phyloP scores from a whole-genome alignment of 148 eudicot species.

The Vaccinium corymbosum region DNA sequence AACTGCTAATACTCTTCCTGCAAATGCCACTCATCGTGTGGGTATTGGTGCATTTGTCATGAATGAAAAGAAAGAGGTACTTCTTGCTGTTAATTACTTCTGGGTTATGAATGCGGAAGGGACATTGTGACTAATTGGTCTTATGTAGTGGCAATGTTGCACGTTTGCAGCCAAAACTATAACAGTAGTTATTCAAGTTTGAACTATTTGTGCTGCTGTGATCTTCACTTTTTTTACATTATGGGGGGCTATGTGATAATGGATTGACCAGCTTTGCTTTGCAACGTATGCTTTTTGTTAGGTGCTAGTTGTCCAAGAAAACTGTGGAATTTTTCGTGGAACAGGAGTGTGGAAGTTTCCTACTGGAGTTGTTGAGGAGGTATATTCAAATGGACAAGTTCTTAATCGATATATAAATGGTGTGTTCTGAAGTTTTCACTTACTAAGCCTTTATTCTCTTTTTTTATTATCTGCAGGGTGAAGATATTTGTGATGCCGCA shows the following conservation, averaged over 20 bases:
- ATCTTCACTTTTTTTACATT: neutral
- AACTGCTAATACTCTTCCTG: constrained; percentile 44
- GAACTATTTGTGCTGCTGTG: neutral
- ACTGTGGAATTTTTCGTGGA: constrained; percentile 36
- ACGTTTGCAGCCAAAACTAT: neutral
- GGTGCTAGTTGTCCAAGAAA: constrained; percentile 40
- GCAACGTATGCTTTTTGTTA: constrained; percentile 3
- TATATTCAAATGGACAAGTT: constrained; percentile 5
- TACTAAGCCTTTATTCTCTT: neutral
- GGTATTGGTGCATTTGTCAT: constrained; percentile 72
- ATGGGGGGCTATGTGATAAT: neutral
- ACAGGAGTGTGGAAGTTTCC: constrained; percentile 62
- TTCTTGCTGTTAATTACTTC: neutral
- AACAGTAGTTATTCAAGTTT: neutral
- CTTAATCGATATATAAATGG: neutral
- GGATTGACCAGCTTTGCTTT: neutral
- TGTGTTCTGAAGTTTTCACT: neutral
- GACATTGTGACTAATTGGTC: neutral
- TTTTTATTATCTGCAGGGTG: constrained; percentile 42
- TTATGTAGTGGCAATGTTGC: neutral
- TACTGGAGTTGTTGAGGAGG: constrained; percentile 63
- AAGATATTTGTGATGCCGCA: constrained; percentile 60
- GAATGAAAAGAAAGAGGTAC: constrained; percentile 62
- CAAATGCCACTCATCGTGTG: constrained; percentile 65
- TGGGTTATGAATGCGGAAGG: neutral